These are phyloP conservation scores for Adenanthera pavonina DNA, from an alignment of 306 rosid species.

Conservation along the genomic window DNA sequence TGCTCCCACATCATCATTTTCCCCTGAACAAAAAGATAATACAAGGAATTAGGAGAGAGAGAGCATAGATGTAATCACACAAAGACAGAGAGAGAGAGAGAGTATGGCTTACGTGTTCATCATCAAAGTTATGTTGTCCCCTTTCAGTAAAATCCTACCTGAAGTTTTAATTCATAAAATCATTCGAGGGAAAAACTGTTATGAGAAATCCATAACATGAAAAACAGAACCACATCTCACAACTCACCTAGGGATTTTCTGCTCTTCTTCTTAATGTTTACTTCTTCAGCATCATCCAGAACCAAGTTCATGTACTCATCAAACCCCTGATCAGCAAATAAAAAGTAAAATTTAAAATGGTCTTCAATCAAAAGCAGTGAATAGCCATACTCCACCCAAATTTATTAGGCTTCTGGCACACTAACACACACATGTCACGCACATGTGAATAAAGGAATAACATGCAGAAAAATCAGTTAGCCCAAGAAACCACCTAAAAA, in stretches of 20 bases:
- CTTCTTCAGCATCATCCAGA: slow-evolving; percentile 79
- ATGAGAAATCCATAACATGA: not conserved
- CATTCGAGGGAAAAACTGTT: not conserved
- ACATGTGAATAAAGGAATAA: not conserved
- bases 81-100: not conserved
- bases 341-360: not conserved
- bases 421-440: not conserved
- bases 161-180: slow-evolving; percentile 32
- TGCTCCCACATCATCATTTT: slow-evolving; percentile 44
- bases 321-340: slow-evolving; percentile 56
- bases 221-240: not conserved
- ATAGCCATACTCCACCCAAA: not conserved
- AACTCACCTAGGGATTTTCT: slow-evolving; percentile 57
- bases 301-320: slow-evolving; percentile 82
- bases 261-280: slow-evolving; percentile 66
- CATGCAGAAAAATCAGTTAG: not conserved
- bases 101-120: slow-evolving; percentile 64
- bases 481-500: not conserved
- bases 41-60: not conserved
- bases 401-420: not conserved
- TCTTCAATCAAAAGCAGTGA: not conserved
- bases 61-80: not conserved
- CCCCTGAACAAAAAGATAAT: slow-evolving; percentile 45
- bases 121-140: slow-evolving; percentile 81
- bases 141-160: slow-evolving; percentile 78